Evolutionary conservation across 108 stramenopile genomes (phyloP).

Genomic region (Fragilaria radians): DNA sequence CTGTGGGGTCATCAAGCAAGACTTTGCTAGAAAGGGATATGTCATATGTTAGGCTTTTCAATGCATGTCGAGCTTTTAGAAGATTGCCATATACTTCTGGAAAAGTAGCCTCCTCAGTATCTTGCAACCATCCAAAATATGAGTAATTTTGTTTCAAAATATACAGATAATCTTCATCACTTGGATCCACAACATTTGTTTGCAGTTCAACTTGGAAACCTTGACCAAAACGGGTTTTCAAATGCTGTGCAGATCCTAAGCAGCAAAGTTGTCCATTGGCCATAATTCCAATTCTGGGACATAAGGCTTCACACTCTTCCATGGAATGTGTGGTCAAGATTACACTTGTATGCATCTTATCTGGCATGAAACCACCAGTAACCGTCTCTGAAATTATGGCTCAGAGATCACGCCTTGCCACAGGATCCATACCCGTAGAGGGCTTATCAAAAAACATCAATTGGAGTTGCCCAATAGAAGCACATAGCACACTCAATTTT

Average conservation of each 20-base stretch:
- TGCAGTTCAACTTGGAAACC: slow-evolving; percentile 51
- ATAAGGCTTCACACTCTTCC: slow-evolving; percentile 93
- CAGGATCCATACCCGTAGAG: slow-evolving; percentile 54
- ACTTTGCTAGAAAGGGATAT: slow-evolving; percentile 28
- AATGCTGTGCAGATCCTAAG: slow-evolving; percentile 65
- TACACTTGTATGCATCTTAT: slow-evolving; percentile 30
- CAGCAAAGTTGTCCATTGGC: slow-evolving; percentile 68
- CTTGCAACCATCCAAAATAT: slow-evolving; percentile 6
- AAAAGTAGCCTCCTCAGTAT: slow-evolving; percentile 16
- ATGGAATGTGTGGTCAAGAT: slow-evolving; percentile 68
- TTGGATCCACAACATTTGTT: slow-evolving; percentile 32
- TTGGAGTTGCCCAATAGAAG: slow-evolving; percentile 29
- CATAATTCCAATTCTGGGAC: slow-evolving; percentile 90
- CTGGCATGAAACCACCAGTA: slow-evolving; percentile 1
- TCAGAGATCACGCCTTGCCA: slow-evolving; percentile 48
- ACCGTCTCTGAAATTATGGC: slow-evolving; percentile 15
- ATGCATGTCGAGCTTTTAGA: slow-evolving; percentile 26
- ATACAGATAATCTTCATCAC: slow-evolving; percentile 31
- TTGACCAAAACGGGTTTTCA: slow-evolving; percentile 48
- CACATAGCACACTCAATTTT: slow-evolving; percentile 55
- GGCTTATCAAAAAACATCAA: slow-evolving; percentile 61
- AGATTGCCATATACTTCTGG: slow-evolving; percentile 28
- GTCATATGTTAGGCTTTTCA: slow-evolving; percentile 27
- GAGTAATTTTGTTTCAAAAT: slow-evolving; percentile 7
- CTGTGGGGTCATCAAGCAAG: slow-evolving; percentile 19